Evolutionary conservation across 805 yeast species (phyloP).

Genomic region (Nakazawaea peltata): DNA sequence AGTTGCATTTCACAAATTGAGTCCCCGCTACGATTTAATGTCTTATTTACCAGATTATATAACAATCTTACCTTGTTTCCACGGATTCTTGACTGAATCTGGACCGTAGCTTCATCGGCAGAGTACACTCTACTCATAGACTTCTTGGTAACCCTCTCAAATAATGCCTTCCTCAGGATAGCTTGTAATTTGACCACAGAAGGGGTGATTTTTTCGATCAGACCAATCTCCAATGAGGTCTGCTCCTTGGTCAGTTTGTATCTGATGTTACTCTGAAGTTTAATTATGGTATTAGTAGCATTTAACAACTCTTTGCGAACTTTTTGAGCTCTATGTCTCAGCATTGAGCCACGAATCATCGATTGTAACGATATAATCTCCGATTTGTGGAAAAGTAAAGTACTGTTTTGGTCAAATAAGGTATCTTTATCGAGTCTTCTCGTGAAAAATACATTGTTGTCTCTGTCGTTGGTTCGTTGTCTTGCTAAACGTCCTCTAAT

Average conservation of each 20-base stretch:
- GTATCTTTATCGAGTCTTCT: constrained; percentile 32
- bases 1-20: constrained; percentile 28
- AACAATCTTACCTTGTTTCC: constrained; percentile 14
- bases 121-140: constrained; percentile 16
- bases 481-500: constrained; percentile 40
- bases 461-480: constrained; percentile 13
- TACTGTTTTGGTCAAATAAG: constrained; percentile 18
- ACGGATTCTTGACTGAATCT: constrained; percentile 32
- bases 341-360: constrained; percentile 23
- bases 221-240: constrained; percentile 10
- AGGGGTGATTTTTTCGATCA: constrained; percentile 8
- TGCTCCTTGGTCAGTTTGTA: constrained; percentile 17
- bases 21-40: constrained; percentile 10
- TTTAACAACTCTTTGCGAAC: constrained; percentile 9
- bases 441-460: constrained; percentile 13
- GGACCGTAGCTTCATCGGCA: constrained; percentile 19
- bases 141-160: constrained; percentile 14
- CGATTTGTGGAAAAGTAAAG: constrained; percentile 13
- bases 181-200: constrained; percentile 26
- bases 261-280: constrained; percentile 36
- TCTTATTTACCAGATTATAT: constrained; percentile 9
- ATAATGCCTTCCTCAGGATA: constrained; percentile 23
- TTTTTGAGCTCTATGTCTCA: constrained; percentile 14
- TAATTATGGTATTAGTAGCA: constrained; percentile 18
- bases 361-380: constrained; percentile 26